A percentile compares a stretch with the other conserved stretches of the same genome.
Evolutionary conservation across 805 yeast genomes (phyloP).

Genomic region (Sugiyamaella mastotermitis): DNA sequence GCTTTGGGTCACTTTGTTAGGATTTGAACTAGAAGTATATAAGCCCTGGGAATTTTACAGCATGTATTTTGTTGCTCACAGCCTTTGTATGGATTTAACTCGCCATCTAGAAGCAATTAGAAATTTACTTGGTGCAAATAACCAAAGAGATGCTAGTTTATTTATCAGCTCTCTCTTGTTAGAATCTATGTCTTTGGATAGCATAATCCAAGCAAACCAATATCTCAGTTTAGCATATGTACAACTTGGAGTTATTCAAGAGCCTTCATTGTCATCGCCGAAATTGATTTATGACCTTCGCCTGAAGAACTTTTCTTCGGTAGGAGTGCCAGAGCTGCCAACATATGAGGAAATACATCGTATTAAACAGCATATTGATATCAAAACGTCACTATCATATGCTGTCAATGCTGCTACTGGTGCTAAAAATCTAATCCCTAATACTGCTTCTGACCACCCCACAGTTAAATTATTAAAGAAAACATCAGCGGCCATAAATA

Average conservation of each 20-base stretch:
- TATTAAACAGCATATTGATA: background rate
- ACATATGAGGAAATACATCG: slow-evolving; percentile 34
- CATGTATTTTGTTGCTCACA: slow-evolving; percentile 63
- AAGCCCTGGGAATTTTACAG: slow-evolving; percentile 61
- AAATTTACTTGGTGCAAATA: slow-evolving; percentile 21
- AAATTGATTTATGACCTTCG: slow-evolving; percentile 48
- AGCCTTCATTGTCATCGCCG: slow-evolving; percentile 15
- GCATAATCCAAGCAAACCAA: slow-evolving; percentile 28
- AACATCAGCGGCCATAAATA: no score
- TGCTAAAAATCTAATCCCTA: no score
- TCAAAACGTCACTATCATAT: no score
- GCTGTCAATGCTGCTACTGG: no score
- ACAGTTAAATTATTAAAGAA: no score
- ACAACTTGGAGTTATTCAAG: slow-evolving; percentile 8
- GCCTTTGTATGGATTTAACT: slow-evolving; percentile 36
- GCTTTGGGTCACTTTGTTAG: slow-evolving; percentile 65
- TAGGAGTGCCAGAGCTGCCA: slow-evolving; percentile 72
- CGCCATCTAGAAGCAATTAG: slow-evolving; percentile 42
- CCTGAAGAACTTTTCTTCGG: slow-evolving; percentile 72
- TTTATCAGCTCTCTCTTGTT: slow-evolving; percentile 26
- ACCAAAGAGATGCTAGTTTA: slow-evolving; percentile 6
- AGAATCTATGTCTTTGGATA: slow-evolving; percentile 27
- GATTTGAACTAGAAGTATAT: slow-evolving; percentile 71
- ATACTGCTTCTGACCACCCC: no score
- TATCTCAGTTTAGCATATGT: slow-evolving; percentile 20